phyloP scores from a whole-genome alignment of 2,329 filamentous ascomycete genomes.

The Aspergillus neotritici region DNA sequence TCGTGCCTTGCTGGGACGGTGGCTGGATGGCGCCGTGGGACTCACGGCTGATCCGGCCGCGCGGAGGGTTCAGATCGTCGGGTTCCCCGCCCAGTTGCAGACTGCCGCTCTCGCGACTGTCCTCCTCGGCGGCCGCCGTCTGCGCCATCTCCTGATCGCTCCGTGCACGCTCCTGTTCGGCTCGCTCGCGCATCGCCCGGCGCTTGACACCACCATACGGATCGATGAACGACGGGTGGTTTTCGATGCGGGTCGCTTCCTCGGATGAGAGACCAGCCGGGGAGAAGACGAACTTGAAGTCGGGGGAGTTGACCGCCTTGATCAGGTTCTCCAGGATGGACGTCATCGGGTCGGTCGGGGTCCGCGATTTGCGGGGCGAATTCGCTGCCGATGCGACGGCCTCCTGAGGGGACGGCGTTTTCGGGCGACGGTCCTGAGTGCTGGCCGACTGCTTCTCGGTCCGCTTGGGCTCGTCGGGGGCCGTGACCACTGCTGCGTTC shows the following conservation, averaged over 20 bases:
- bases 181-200: slow-evolving; percentile 66
- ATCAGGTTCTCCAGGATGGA: slow-evolving; percentile 39
- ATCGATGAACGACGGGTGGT: slow-evolving; percentile 76
- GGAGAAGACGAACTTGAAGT: slow-evolving; percentile 53
- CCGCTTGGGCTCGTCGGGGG: slow-evolving; percentile 32
- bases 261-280: slow-evolving; percentile 42
- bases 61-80: slow-evolving; percentile 62
- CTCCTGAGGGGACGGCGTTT: slow-evolving; percentile 21
- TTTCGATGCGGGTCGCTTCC: slow-evolving; percentile 48
- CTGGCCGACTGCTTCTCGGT: slow-evolving; percentile 26
- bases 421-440: slow-evolving; percentile 22
- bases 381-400: slow-evolving; percentile 16
- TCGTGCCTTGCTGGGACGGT: slow-evolving; percentile 63
- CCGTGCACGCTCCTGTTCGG: slow-evolving; percentile 55
- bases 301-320: slow-evolving; percentile 43
- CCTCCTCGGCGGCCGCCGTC: slow-evolving; percentile 56
- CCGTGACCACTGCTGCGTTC: slow-evolving; percentile 39
- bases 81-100: slow-evolving; percentile 88
- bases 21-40: slow-evolving; percentile 65
- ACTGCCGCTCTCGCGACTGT: slow-evolving; percentile 76
- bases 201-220: slow-evolving; percentile 74
- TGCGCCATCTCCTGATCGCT: slow-evolving; percentile 51
- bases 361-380: slow-evolving; percentile 14
- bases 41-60: slow-evolving; percentile 48
- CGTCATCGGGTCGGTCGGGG: slow-evolving; percentile 20